Evolutionary conservation across 2,329 filamentous ascomycete species (phyloP), one percentile per base, ranked within the genome.

Genomic region (Huntiella decipiens): DNA sequence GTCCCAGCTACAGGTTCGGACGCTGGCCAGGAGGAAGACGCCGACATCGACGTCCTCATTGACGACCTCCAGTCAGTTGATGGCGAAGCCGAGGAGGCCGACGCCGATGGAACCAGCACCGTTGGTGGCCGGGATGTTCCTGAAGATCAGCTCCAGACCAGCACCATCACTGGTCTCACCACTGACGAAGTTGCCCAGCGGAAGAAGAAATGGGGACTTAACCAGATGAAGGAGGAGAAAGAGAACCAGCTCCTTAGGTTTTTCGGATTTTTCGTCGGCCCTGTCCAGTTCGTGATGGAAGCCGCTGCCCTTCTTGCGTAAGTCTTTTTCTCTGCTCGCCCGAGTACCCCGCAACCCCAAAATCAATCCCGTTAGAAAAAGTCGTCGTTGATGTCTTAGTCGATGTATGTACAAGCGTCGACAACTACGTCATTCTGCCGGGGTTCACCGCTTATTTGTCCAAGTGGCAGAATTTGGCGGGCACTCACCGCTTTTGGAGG

Each of bases 231-330:
- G 64, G 83, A 92, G 65, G 82, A 88, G 67, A 86, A 85, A 65
- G 80, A 86, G 64, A 92, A 87, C 57, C 57, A 86, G 49, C 63
- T 87, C 51, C 70, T 91, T 56, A 91, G 92, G 68, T 92, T 93
- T 63, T 63, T 76, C 56, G 70, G 72, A 55, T 91, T 82, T 67
- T 92, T 92, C 61, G 68, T 91, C 47, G 86, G 86, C 53, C 86
- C 86, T 16, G 88, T 93, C 54, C 85, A 92, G 61, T 88, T 88
- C 63, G 85, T 93, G 60, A 93, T 93, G 85, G 82, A 88, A 77
- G 71, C 75, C 62, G 82, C 83, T 51, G 81, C 81, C 54, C 68
- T 87, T 57, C 72, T 92, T 49, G 84, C 85, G 59, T 82, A 80
- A 51, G 82, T 82, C 75, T 74, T 93, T 75, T 74, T 92, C 37